Percentiles rank a stretch among this genome's conserved stretches.
These are phyloP conservation scores for Malus sylvestris DNA, from an alignment of 306 rosid species.

Conservation along the genomic window DNA sequence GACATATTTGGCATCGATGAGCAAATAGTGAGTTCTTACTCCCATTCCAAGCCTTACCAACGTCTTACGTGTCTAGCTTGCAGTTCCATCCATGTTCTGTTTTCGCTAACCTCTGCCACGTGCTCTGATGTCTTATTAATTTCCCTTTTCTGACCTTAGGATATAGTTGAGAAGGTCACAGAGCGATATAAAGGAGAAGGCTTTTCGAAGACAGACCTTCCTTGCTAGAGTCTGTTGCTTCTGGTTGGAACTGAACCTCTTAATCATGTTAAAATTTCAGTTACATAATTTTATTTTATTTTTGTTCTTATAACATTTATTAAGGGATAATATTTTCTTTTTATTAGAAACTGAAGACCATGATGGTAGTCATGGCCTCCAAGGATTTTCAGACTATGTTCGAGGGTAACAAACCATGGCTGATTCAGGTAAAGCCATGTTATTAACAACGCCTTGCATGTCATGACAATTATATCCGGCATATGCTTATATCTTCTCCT, in stretches of 20 bases:
- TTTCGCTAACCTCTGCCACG: neutral
- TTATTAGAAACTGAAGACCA: conserved; percentile 45
- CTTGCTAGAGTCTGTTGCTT: conserved; percentile 45
- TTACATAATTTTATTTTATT: neutral
- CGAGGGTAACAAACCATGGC: conserved; percentile 47
- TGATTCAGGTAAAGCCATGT: conserved; percentile 52
- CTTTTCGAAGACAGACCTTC: conserved; percentile 48
- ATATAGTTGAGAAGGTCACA: conserved; percentile 54
- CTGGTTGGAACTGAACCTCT: conserved; percentile 33
- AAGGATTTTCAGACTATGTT: conserved; percentile 50
- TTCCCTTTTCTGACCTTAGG: conserved; percentile 39
- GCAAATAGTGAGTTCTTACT: conserved; percentile 53
- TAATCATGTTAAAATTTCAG: neutral
- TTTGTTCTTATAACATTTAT: neutral
- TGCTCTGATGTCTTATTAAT: conserved; percentile 7
- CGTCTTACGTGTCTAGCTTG: neutral
- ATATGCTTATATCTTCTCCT: neutral
- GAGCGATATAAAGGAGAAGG: conserved; percentile 47
- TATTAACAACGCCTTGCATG: conserved; percentile 11
- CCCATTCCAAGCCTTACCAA: conserved; percentile 1
- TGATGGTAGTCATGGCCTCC: conserved; percentile 35
- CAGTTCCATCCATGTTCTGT: neutral
- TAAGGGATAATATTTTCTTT: neutral
- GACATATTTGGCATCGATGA: conserved; percentile 77
- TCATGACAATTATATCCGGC: neutral